These are phyloP conservation scores for Fistulinella cinereoalba DNA, from an alignment of 1,284 basidiomycete species.

Conservation along the genomic window DNA sequence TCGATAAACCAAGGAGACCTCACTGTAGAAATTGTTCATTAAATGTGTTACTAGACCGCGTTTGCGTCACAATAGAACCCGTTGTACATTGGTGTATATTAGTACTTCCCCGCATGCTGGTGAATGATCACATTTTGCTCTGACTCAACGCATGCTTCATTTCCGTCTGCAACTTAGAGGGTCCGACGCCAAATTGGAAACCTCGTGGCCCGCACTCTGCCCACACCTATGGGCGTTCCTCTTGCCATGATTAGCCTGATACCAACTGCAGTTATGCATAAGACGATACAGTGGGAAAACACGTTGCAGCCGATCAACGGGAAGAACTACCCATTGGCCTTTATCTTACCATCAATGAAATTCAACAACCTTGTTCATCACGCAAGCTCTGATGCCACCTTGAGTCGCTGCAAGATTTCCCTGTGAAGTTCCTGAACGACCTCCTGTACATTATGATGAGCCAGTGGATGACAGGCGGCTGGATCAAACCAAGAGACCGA, in stretches of 20 bases:
- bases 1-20: constrained; percentile 88
- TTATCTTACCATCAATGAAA: constrained; percentile 23
- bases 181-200: constrained; percentile 8
- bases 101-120: constrained; percentile 9
- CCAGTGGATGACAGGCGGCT: not conserved
- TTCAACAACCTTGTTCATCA: constrained; percentile 21
- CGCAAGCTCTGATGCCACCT: constrained; percentile 22
- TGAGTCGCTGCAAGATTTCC: constrained; percentile 41
- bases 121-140: constrained; percentile 4
- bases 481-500: constrained; percentile 32
- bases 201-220: constrained; percentile 7
- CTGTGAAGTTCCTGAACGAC: constrained; percentile 49
- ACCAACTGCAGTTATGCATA: constrained; percentile 12
- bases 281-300: constrained; percentile 25
- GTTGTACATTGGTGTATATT: constrained; percentile 22
- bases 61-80: constrained; percentile 17
- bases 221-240: constrained; percentile 5
- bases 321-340: constrained; percentile 2
- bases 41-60: constrained; percentile 15
- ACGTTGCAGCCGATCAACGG: constrained; percentile 1
- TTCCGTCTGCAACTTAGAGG: constrained; percentile 14
- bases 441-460: constrained; percentile 36
- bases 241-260: constrained; percentile 5
- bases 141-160: constrained; percentile 9
- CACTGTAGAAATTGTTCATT: constrained; percentile 81